A percentile compares a stretch with the other conserved stretches of the same genome.
Conservation (phyloP, 2,329 filamentous ascomycete genomes). For the Diaporthe capsici region DNA sequence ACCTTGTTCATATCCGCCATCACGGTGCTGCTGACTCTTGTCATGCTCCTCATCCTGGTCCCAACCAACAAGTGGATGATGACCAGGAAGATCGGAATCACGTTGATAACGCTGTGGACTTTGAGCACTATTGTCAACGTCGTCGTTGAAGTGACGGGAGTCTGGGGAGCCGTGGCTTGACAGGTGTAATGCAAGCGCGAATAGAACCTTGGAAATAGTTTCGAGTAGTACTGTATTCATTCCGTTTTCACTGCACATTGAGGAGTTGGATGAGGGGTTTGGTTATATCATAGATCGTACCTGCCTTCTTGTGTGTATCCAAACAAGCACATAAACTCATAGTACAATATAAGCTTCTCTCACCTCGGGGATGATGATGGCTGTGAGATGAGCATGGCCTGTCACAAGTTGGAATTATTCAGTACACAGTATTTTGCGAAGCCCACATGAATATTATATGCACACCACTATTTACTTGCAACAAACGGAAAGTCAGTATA, state of each 20-base stretch:
- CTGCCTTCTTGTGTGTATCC: not conserved
- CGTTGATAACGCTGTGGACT: constrained; percentile 84
- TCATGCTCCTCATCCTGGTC: constrained; percentile 83
- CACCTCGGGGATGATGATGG: not conserved
- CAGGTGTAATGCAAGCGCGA: not conserved
- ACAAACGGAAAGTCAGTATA: not conserved
- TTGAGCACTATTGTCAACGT: constrained; percentile 87
- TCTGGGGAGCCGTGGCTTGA: constrained; percentile 56
- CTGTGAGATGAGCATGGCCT: not conserved
- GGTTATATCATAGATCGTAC: constrained; percentile 14
- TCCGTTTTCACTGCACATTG: not conserved
- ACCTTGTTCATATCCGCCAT: constrained; percentile 88
- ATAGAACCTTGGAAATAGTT: not conserved
- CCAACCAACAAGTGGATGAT: constrained; percentile 90
- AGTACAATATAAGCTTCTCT: not conserved
- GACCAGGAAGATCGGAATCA: constrained; percentile 85
- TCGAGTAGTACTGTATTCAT: constrained; percentile 1
- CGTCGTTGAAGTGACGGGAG: constrained; percentile 78
- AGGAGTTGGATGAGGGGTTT: not conserved
- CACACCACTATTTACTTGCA: not conserved
- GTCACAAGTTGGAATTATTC: not conserved
- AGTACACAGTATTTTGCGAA: not conserved
- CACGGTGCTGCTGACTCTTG: constrained; percentile 85
- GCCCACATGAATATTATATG: not conserved
- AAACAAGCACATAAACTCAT: not conserved